Conservation (phyloP, 139 green algal genomes). For the Astrephomene gubernaculifera region DNA sequence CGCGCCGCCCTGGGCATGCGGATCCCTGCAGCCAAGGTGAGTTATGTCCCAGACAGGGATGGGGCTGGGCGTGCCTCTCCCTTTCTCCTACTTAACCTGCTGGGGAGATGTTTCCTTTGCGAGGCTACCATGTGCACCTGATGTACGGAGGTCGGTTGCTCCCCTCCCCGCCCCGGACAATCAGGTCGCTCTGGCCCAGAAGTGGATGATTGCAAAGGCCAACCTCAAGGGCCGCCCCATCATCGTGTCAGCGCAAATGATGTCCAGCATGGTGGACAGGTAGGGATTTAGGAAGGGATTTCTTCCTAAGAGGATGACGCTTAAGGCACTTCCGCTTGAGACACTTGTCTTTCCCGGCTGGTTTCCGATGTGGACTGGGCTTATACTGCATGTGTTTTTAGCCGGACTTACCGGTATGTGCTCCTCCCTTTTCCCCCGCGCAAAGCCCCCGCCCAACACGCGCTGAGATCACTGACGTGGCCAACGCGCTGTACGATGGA, state of each 20-base stretch:
- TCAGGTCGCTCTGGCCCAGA: constrained; percentile 66
- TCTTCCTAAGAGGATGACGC: too few species aligned
- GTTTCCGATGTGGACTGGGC: too few species aligned
- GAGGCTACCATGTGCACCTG: too few species aligned
- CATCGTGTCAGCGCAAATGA: constrained; percentile 64
- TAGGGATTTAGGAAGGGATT: too few species aligned
- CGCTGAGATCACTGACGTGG: constrained; percentile 87
- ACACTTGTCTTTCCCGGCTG: too few species aligned
- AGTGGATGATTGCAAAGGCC: constrained; percentile 67
- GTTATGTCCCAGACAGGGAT: too few species aligned
- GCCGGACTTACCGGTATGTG: background rate
- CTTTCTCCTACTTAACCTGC: background rate
- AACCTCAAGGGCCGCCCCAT: constrained; percentile 56
- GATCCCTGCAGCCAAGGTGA: constrained; percentile 61
- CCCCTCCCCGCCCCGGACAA: background rate
- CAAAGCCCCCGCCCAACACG: constrained; percentile 68
- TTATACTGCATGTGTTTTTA: background rate
- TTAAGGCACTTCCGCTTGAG: too few species aligned
- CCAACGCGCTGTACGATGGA: constrained; percentile 81
- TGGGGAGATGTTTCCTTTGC: too few species aligned
- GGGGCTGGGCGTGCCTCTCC: too few species aligned
- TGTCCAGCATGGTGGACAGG: constrained; percentile 51
- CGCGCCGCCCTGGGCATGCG: constrained; percentile 70
- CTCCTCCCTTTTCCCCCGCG: background rate
- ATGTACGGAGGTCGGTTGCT: background rate